Evolutionary conservation across 805 yeast genomes (phyloP), one percentile per base, ranked within the genome.

Genomic region (Candida maris): DNA sequence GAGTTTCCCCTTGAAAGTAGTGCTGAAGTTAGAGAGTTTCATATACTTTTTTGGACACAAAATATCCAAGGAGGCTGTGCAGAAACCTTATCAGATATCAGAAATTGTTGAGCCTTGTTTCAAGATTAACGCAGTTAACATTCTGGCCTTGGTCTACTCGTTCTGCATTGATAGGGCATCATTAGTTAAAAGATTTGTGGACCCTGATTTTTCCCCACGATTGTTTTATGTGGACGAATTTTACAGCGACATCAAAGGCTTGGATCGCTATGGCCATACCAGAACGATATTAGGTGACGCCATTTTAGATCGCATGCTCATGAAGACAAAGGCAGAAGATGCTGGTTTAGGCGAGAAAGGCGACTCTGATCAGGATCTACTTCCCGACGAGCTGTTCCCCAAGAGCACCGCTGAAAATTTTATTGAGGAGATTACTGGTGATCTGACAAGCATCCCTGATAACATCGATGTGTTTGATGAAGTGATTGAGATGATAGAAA

Each of bases 401-500:
- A 4, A 10, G 4, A 25, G 34, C 8, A 32, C 48, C 2, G 56
- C 53, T 3, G 14, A 34, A n/a, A 28, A 38, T 6, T 54, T 53
- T 30, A 22, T 53, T 6, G 41, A 34, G 9, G 32, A 38, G 21
- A 41, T 51, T 8, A 34, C 45, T 9, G 43, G 42, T 3, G 40
- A 44, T 20, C 23, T 45, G n/a, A 44, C 41, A 9, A 42, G 51
- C 8, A 37, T 59, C 9, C 52, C 53, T 1, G 51, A 51, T 1
- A 41, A 48, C 16, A 46, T 51, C 13, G 56, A 50, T 7, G 48
- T 49, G 6, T 38, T 60, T 18, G 64, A 61, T 34, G 56, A 48
- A 31, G 46, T 61, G 19, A 41, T 56, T 12, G 61, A 57, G 23
- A 47, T 59, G 47, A 50, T 61, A 27, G 57, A 52, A 19, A 39